These are phyloP conservation scores for Periglandula ipomoeae DNA, from an alignment of 2,329 filamentous ascomycete genomes.

Conservation along the genomic window DNA sequence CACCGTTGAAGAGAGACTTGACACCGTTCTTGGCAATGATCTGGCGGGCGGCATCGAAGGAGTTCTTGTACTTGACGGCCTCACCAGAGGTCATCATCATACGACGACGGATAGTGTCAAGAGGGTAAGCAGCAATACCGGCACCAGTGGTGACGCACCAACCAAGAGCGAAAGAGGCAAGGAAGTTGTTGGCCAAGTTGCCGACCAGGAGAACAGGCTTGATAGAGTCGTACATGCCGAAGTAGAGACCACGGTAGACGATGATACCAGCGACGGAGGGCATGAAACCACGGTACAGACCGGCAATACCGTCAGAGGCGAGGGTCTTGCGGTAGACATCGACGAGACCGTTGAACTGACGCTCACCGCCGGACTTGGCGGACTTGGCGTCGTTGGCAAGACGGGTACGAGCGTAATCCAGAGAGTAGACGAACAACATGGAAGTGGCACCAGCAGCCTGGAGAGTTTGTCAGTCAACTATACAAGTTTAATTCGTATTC, in stretches of 20 bases:
- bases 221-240: slow-evolving; percentile 99
- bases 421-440: slow-evolving; percentile 99
- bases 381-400: slow-evolving; percentile 99
- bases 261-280: slow-evolving; percentile 98
- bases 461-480: slow-evolving; percentile 6
- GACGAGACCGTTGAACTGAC: slow-evolving; percentile 99
- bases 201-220: slow-evolving; percentile 97
- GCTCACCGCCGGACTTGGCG: slow-evolving; percentile 91
- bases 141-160: slow-evolving; percentile 99
- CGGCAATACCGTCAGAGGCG: slow-evolving; percentile 93
- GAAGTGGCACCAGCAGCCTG: slow-evolving; percentile 98
- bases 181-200: slow-evolving; percentile 92
- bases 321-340: slow-evolving; percentile 99
- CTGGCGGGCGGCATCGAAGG: slow-evolving; percentile 89
- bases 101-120: slow-evolving; percentile 99
- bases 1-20: slow-evolving; percentile 99
- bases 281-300: slow-evolving; percentile 99
- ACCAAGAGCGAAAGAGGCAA: slow-evolving; percentile 97
- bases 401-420: slow-evolving; percentile 99
- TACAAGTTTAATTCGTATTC: background rate
- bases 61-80: slow-evolving; percentile 99
- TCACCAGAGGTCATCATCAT: slow-evolving; percentile 99
- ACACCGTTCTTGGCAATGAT: slow-evolving; percentile 97
- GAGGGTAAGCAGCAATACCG: slow-evolving; percentile 99
- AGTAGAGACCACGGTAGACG: slow-evolving; percentile 99